Evolutionary conservation across 2,329 filamentous ascomycete genomes (phyloP), one percentile per base, ranked within the genome.

Genomic region (Pseudodiploospora longispora): DNA sequence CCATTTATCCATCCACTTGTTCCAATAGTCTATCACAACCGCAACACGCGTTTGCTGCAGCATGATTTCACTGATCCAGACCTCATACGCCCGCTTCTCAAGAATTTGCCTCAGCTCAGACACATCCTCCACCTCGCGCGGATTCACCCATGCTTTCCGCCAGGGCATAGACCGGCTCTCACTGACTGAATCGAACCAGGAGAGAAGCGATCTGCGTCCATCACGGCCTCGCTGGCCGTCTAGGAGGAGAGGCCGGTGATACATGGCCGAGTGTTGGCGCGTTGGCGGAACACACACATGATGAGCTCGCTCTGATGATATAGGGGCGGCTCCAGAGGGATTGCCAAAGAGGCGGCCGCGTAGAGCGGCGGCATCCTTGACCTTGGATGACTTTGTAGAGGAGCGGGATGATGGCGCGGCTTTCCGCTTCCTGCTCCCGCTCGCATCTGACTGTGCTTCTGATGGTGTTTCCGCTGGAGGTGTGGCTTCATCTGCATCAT

Each of bases 31-130:
- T 19, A 81, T 74, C 1, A 82, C 79, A 6, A 72, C 74, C 3
- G 74, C 70, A 4, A 83, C 79, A 29, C 79, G 75, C 2, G 79
- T 83, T 60, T 83, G 79, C 58, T 83, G 79, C 8, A 82, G 68
- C 79, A 83, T 83, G 52, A 82, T 75, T 62, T 83, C 79, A 54
- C 74, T 78, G 55, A 83, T 80, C 76, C 78, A 82, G 38, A 83
- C 78, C 57, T 82, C 72, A 61, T 83, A 83, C 2, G 78, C 79
- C 39, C 79, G 72, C 30, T 63, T 69, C 46, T 74, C 71, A 8
- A 81, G 63, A 3, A 58, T 59, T n/a, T 46, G 38, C 30, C 67
- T 66, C 6, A 74, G 61, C n/a, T 63, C 59, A 2, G 55, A 49
- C 1, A 55, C 52, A 10, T 63, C 53, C 10, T 42, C 28, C 12